Conservation (phyloP, 257 asterid species). For the Gardenia jasminoides region DNA sequence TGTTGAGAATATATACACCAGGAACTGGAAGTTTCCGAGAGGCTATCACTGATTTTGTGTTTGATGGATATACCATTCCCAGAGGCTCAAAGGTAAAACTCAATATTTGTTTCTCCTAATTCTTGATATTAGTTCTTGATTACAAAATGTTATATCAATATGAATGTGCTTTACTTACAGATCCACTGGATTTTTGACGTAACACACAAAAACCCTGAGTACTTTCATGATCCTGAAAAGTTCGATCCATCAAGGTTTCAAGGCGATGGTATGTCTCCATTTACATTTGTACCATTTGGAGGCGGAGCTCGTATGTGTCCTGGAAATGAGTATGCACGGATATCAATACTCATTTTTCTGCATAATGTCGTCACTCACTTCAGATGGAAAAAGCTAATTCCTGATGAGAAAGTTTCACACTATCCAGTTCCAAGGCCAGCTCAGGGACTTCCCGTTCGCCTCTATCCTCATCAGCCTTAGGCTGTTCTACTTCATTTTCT, state of each 20-base stretch:
- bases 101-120: too few species aligned
- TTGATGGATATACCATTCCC: not conserved
- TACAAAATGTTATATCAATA: too few species aligned
- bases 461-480: not conserved
- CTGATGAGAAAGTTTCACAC: not conserved
- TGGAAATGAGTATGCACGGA: not conserved
- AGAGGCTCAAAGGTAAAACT: not conserved
- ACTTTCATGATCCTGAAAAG: not conserved
- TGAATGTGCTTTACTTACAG: not conserved
- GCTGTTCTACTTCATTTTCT: too few species aligned
- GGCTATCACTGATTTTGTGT: not conserved
- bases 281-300: not conserved
- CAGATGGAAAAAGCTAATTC: slow-evolving; percentile 2
- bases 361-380: not conserved
- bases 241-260: slow-evolving; percentile 1
- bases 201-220: not conserved
- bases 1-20: not conserved
- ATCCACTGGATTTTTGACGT: not conserved
- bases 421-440: not conserved
- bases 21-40: not conserved
- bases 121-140: too few species aligned
- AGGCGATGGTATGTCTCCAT: not conserved
- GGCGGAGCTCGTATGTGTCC: not conserved
- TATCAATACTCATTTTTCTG: not conserved
- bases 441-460: not conserved